phyloP scores from a whole-genome alignment of 2,329 filamentous ascomycete genomes.

The Fusarium sterilihyphosum region DNA sequence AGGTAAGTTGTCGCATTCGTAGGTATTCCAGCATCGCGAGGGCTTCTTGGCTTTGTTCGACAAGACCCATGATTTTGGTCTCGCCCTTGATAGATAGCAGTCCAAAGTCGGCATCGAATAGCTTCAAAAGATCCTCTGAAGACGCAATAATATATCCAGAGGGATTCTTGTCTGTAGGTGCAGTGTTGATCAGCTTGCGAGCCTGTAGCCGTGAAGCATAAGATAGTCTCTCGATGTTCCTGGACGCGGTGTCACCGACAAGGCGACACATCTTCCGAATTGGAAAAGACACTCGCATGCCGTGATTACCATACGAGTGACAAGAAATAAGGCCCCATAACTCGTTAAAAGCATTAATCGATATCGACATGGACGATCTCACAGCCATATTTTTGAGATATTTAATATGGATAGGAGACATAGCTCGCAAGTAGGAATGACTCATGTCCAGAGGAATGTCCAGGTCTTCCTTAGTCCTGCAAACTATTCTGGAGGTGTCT shows the following conservation, averaged over 20 bases:
- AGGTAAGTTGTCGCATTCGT: slow-evolving; percentile 76
- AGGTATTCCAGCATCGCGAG: slow-evolving; percentile 87
- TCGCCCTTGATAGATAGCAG: slow-evolving; percentile 87
- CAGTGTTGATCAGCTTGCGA: slow-evolving; percentile 87
- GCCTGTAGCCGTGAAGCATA: slow-evolving; percentile 87
- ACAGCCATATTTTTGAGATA: slow-evolving; percentile 91
- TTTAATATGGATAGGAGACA: slow-evolving; percentile 90
- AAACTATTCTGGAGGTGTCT: slow-evolving; percentile 82
- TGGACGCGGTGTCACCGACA: slow-evolving; percentile 84
- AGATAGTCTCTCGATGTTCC: slow-evolving; percentile 87
- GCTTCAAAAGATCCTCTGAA: slow-evolving; percentile 82
- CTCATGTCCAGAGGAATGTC: slow-evolving; percentile 83
- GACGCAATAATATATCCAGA: slow-evolving; percentile 92
- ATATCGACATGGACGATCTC: slow-evolving; percentile 94
- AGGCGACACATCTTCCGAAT: slow-evolving; percentile 92
- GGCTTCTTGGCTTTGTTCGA: slow-evolving; percentile 83
- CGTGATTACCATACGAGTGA: slow-evolving; percentile 78
- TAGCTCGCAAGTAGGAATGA: slow-evolving; percentile 84
- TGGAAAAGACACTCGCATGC: slow-evolving; percentile 92
- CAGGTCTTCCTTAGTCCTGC: slow-evolving; percentile 77
- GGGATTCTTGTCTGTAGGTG: slow-evolving; percentile 81
- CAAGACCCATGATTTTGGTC: slow-evolving; percentile 82
- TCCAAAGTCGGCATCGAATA: slow-evolving; percentile 90
- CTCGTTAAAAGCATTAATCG: slow-evolving; percentile 85
- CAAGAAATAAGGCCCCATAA: slow-evolving; percentile 91